Conservation (phyloP, 2,329 filamentous ascomycete species). For the Neopestalotiopsis rosae region DNA sequence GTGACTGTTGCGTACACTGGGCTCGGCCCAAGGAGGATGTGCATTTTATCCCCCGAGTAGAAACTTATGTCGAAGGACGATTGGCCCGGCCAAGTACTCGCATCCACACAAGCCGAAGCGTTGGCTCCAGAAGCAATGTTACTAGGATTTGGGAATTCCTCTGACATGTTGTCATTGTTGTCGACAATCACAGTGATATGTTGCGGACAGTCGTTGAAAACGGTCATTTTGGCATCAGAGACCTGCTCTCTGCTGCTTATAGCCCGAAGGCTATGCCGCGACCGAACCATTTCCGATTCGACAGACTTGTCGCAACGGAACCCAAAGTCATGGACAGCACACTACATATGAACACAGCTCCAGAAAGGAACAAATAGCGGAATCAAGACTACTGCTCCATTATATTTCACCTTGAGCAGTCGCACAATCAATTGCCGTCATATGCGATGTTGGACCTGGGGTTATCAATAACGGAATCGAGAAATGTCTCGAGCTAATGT, state of each 20-base stretch:
- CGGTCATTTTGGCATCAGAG: background rate
- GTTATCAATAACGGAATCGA: too few species aligned
- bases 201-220: background rate
- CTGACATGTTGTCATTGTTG: background rate
- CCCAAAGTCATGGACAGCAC: background rate
- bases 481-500: too few species aligned
- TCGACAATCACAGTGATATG: background rate
- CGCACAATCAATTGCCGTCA: too few species aligned
- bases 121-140: background rate
- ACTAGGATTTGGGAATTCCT: background rate
- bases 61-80: background rate
- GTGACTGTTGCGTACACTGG: background rate
- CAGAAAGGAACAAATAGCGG: too few species aligned
- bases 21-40: background rate
- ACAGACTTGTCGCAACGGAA: background rate
- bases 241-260: background rate
- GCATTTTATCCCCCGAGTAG: background rate
- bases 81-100: background rate
- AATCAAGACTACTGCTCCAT: too few species aligned
- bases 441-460: too few species aligned
- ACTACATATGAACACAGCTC: too few species aligned
- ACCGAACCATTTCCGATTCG: background rate
- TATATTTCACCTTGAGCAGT: too few species aligned
- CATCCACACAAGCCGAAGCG: background rate
- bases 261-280: background rate